Evolutionary conservation across 768 basidiomycete species (phyloP), one percentile per base, ranked within the genome.

Genomic region (Wakefieldia striispora): DNA sequence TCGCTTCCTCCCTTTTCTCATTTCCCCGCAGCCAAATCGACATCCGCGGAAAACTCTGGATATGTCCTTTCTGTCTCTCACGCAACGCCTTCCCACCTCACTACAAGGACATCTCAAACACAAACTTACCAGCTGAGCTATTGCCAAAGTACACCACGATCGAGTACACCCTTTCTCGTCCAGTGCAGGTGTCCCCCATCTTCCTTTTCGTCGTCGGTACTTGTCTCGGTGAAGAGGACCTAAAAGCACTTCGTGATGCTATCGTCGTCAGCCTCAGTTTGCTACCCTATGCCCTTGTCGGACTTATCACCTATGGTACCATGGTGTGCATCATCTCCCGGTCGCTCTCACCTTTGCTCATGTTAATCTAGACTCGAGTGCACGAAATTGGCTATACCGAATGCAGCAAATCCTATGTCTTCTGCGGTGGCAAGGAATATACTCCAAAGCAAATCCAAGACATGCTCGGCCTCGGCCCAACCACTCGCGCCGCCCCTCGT

Each of bases 61-160:
- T 98, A 58, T 99, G 97, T 64, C 97, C 97, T 4, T 98, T 99
- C 76, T 99, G 97, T 72, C 78, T 99, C 45, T 86, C 90, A 31
- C 87, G 97, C 51, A 99, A 98, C 68, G 83, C 95, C 3, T 97
- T 99, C 74, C 97, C 97, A 5, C 90, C 91, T 0, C 95, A 99
- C 69, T 99, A 99, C 79, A 95, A 97, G 73, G 95, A 98, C 66
- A 95, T 99, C 57, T 93, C 94, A 40, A 88, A 88, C 71, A 95
- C 90, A 57, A 98, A 98, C 71, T 81, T 98, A 17, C 97, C 97
- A 43, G 88, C 94, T 13, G 97, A 99, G 68, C 80, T 99, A 26
- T 72, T 98, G 34, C 94, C 95, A 64, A 95, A 97, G 72, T 98
- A 97, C 77, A 98, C 97, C 27, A 99, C 97, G 8, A 97, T 99